Percentiles rank a stretch among this genome's conserved stretches.
Evolutionary conservation across 805 yeast species (phyloP).

Genomic region (Wickerhamomyces rabaulensis): DNA sequence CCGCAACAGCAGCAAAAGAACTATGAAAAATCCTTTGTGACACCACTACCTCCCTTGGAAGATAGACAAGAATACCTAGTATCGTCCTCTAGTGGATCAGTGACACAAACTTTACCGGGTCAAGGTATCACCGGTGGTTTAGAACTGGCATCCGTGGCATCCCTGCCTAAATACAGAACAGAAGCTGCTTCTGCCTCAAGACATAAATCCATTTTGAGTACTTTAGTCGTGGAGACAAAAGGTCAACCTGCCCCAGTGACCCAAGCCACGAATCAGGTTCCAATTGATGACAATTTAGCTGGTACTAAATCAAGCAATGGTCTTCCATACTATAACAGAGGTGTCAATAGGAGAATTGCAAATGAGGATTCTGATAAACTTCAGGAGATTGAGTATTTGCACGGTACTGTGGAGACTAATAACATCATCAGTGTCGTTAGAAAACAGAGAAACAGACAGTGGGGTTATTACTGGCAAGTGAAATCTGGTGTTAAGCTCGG

Average conservation of each 20-base stretch:
- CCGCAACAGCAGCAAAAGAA: background rate
- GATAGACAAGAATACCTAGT: conserved; percentile 21
- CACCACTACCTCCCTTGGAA: conserved; percentile 21
- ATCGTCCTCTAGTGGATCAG: conserved; percentile 15
- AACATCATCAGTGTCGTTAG: conserved; percentile 39
- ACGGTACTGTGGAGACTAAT: conserved; percentile 43
- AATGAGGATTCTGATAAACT: conserved; percentile 31
- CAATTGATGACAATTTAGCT: conserved; percentile 12
- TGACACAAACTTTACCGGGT: conserved; percentile 23
- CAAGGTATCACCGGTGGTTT: conserved; percentile 26
- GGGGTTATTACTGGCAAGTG: conserved; percentile 43
- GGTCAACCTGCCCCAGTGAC: conserved; percentile 1
- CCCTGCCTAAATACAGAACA: conserved; percentile 20
- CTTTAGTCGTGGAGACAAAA: conserved; percentile 10
- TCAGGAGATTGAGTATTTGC: conserved; percentile 43
- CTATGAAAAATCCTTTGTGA: conserved; percentile 3
- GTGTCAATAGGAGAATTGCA: conserved; percentile 24
- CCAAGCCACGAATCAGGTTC: conserved; percentile 23
- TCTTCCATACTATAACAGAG: conserved; percentile 34
- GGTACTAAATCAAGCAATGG: conserved; percentile 32
- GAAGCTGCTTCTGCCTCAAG: conserved; percentile 5
- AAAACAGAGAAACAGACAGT: conserved; percentile 36
- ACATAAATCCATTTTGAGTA: conserved; percentile 12
- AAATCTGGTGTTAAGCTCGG: conserved; percentile 37
- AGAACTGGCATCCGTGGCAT: conserved; percentile 19